Base-by-base conservation (phyloP, 805 yeast species). In the Candida cerambycidarum region DNA sequence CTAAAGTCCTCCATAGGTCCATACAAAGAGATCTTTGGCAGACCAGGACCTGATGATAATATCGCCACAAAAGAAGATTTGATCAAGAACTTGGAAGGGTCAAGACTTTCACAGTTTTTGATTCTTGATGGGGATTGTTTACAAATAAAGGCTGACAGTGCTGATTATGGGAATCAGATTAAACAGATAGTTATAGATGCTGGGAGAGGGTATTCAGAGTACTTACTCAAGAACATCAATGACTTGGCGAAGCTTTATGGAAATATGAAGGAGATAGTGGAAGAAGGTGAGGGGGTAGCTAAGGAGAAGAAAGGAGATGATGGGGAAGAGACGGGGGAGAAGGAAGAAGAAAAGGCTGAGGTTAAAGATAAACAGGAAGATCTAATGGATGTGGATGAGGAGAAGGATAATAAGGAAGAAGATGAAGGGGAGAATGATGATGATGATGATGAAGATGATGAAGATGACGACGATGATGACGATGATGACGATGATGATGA, bases 161-260 rank as follows among this genome's bases (percentile, higher is more conserved):
- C 48, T 11, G 41, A 45, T 30, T 59, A 53, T 45, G 57, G 55
- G 18, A 42, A 38, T 28, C 44, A 40, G 8, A 50, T 63, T 44
- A 59, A 55, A 39, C 44, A 48, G 13, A 51, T 58, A 3, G 53
- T 62, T 1, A 47, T 59, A 8, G 51, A 54, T 5, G 55, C 61
- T 3, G 43, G 56, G 1, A 38, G 43, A 34, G 41, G 44, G 29
- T 61, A 61, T 38, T 47, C 56, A 1, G 48, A 50, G 17, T 41
- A 45, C 10, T 44, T 62, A 39, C 39, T 58, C 9, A 54, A 52
- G 23, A 55, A 54, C 35, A 48, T 61, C 21, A 55, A 58, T 36
- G 62, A 58, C 29, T 44, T 48, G 42, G 41, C 44, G 5, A 36
- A 40, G 18, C 18, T 41, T 34, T 30, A 43, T 29, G 30, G 12